Evolutionary conservation across 2,329 filamentous ascomycete genomes (phyloP), one percentile per base, ranked within the genome.

Genomic region (Aspergillus fijiensis): DNA sequence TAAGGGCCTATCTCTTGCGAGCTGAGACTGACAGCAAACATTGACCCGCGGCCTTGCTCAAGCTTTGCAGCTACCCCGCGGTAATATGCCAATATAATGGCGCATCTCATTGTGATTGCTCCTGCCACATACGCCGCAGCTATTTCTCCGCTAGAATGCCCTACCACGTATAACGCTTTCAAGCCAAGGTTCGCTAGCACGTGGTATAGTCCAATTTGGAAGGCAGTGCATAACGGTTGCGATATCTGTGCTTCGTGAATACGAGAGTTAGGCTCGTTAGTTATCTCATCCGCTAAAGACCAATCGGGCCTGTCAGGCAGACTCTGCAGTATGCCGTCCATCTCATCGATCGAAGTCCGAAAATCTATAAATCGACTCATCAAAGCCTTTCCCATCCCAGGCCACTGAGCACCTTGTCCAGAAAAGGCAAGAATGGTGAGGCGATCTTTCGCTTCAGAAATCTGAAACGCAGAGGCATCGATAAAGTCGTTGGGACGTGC

Each of bases 61-160:
- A 6, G 2, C 35, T 35, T 12, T n/a, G 48, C 33, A n/a, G 52
- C 21, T 14, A 53, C 27, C 54, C 60, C 64, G 3, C 67, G 58
- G 27, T 62, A 62, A 35, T 61, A 68, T 0, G 65, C 63, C 0
- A 57, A n/a, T 0, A 16, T 49, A 1, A 66, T 54, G 3, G 60
- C 63, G 16, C 57, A 35, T 23, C 51, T 21, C 4, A 23, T 6
- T 10, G 56, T 57, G 1, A 76, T n/a, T 1, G 60, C 27, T 2
- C 74, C 76, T 2, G 77, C 70, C 1, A 80, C 78, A 59, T 79
- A 83, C 0, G 81, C 80, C 3, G 81, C 81, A 3, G 69, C 79
- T 33, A 83, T 81, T 59, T 84, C 82, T 14, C 82, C 82, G 53
- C 73, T 77, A 0, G 80, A 82, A 62, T 84, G 82, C 0, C 81